Evolutionary conservation across 225 moss, liverwort and hornwort species (phyloP).

Genomic region (Neckera pumila): DNA sequence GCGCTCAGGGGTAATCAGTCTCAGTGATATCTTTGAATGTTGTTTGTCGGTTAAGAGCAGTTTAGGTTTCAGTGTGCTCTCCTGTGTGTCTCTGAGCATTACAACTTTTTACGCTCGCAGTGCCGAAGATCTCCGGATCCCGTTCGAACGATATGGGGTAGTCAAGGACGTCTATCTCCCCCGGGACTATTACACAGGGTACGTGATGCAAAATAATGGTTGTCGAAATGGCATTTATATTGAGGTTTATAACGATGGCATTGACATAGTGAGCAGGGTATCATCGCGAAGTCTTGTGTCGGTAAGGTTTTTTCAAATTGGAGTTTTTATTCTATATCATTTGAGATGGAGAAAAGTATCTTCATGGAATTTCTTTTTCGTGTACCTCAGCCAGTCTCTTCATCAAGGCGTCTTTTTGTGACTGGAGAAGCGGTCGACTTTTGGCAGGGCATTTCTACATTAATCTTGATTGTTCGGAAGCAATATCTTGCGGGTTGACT

Average conservation of each 20-base stretch:
- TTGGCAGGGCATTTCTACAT: not conserved
- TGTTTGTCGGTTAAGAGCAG: not conserved
- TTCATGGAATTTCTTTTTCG: not conserved
- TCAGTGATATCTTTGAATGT: not conserved
- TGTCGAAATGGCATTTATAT: not conserved
- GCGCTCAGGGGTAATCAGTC: not conserved
- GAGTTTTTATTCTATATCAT: not conserved
- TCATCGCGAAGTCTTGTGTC: not conserved
- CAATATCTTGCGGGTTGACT: not conserved
- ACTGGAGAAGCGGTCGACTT: not conserved
- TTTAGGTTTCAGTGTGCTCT: not conserved
- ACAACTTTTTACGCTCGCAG: constrained; percentile 15
- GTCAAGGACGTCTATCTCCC: constrained; percentile 96
- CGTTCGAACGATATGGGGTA: constrained; percentile 89
- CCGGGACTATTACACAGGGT: constrained; percentile 92
- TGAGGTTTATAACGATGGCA: not conserved
- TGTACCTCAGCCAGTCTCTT: not conserved
- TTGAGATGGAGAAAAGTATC: not conserved
- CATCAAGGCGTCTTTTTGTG: not conserved
- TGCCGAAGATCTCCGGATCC: constrained; percentile 89
- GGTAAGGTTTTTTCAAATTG: not conserved
- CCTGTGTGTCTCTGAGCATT: not conserved
- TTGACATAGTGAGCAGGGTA: not conserved
- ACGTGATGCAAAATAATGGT: not conserved
- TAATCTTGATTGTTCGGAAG: not conserved